Percentiles rank a stretch among this genome's conserved stretches.
Conservation (phyloP, 1,284 basidiomycete species). For the Apiotrichum gracile region DNA sequence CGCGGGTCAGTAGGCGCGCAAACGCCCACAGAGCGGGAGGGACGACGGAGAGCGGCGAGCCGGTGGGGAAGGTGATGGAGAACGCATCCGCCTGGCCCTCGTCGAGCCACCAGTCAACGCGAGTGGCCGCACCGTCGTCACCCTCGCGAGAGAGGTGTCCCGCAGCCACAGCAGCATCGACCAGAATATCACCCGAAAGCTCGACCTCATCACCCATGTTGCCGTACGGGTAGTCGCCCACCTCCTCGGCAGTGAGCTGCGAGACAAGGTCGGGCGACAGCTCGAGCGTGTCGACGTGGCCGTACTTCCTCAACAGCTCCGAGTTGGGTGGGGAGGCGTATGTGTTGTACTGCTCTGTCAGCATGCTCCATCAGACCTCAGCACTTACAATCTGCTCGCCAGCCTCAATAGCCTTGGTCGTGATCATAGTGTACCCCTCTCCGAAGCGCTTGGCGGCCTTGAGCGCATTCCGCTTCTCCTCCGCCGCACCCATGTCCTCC, state of each 20-base stretch:
- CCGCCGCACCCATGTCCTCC: conserved; percentile 4
- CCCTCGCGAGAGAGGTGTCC: conserved; percentile 39
- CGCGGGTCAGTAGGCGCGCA: conserved; percentile 60
- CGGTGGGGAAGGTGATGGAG: conserved; percentile 55
- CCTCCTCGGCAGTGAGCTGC: conserved; percentile 16
- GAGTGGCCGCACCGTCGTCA: conserved; percentile 40
- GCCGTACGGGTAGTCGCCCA: conserved; percentile 47
- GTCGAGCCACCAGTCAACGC: conserved; percentile 87
- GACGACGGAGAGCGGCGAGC: conserved; percentile 31
- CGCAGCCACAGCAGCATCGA: conserved; percentile 50
- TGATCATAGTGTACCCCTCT: conserved; percentile 26
- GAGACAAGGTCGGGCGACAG: conserved; percentile 46
- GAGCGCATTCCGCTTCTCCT: neutral
- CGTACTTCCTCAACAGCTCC: conserved; percentile 89
- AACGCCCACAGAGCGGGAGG: conserved; percentile 66
- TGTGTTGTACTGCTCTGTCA: conserved; percentile 75
- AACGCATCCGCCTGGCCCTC: conserved; percentile 79
- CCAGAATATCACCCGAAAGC: conserved; percentile 69
- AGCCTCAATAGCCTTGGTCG: conserved; percentile 52
- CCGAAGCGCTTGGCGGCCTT: neutral
- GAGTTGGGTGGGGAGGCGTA: conserved; percentile 92
- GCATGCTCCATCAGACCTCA: neutral
- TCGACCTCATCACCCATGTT: conserved; percentile 88
- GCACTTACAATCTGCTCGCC: conserved; percentile 81
- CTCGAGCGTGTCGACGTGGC: conserved; percentile 76